Evolutionary conservation across 345 rosid genomes (phyloP).

Genomic region (Murraya koenigii): DNA sequence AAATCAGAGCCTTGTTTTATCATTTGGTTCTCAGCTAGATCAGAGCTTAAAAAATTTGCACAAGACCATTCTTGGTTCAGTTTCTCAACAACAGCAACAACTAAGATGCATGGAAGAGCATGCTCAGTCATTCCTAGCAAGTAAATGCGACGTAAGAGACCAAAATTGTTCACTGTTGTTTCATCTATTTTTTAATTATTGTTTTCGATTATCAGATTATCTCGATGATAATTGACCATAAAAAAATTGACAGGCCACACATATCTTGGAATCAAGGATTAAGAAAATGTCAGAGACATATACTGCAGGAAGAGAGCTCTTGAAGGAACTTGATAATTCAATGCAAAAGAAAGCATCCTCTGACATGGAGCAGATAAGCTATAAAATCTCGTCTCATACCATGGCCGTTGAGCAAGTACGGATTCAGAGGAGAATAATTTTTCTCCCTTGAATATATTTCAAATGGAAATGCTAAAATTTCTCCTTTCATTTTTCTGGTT

Average conservation of each 20-base stretch:
- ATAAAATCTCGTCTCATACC: conserved; percentile 42
- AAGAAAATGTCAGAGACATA: conserved; percentile 49
- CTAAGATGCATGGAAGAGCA: conserved; percentile 83
- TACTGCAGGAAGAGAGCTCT: conserved; percentile 47
- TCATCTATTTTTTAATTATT: background rate
- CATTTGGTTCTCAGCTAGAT: conserved; percentile 88
- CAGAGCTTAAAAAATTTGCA: conserved; percentile 68
- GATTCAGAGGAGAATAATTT: background rate
- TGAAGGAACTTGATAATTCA: conserved; percentile 53
- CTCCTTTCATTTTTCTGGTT: conserved; percentile 2
- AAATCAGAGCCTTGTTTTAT: conserved; percentile 60
- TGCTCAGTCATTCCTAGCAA: conserved; percentile 53
- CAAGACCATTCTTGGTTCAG: conserved; percentile 63
- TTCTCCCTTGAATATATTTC: background rate
- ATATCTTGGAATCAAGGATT: conserved; percentile 52
- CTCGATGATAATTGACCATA: conserved; percentile 14
- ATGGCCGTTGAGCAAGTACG: conserved; percentile 58
- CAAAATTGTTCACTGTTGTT: background rate
- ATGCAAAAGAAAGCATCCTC: conserved; percentile 51
- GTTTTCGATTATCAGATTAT: background rate
- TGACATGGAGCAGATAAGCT: conserved; percentile 48
- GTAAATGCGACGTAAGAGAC: conserved; percentile 75
- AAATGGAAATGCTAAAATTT: background rate
- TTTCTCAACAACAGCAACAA: conserved; percentile 84
- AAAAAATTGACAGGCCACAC: conserved; percentile 55